These are phyloP conservation scores for Globisporangium radiosum DNA, from an alignment of 352 stramenopile species.

Conservation along the genomic window DNA sequence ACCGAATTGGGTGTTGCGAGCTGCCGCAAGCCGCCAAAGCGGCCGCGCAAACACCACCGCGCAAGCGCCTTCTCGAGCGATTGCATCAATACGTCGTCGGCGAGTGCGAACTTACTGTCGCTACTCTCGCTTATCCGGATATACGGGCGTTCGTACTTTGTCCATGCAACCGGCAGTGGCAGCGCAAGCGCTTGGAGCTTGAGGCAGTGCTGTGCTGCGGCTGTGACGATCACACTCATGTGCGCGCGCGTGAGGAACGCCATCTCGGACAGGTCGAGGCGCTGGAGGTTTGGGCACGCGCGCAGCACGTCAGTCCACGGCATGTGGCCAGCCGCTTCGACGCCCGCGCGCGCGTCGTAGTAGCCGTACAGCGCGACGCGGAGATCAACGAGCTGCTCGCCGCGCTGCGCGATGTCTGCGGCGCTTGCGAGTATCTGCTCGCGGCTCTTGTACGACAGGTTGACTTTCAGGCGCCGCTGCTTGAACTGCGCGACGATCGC, in stretches of 20 bases:
- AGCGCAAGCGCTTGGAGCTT: conserved; percentile 39
- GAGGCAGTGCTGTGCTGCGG: conserved; percentile 29
- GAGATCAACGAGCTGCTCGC: conserved; percentile 28
- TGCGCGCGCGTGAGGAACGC: conserved; percentile 37
- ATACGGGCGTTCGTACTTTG: conserved; percentile 21
- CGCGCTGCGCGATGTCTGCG: conserved; percentile 8
- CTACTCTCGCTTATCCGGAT: conserved; percentile 13
- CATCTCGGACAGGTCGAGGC: conserved; percentile 44
- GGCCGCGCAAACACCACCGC: conserved; percentile 29
- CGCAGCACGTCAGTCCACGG: conserved; percentile 33
- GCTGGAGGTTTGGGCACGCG: conserved; percentile 35
- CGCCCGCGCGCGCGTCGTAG: conserved; percentile 11
- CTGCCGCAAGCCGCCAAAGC: conserved; percentile 22
- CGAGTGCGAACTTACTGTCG: conserved; percentile 10
- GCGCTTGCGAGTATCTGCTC: conserved; percentile 21
- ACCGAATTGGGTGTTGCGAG: conserved; percentile 32
- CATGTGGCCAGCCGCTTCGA: conserved; percentile 20
- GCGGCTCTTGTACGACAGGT: conserved; percentile 37
- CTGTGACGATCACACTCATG: conserved; percentile 29
- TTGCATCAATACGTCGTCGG: conserved; percentile 21
- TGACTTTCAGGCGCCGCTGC: conserved; percentile 32
- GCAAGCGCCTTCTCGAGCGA: conserved; percentile 29
- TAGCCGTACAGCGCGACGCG: conserved; percentile 46
- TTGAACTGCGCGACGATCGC: conserved; percentile 38
- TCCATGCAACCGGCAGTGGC: conserved; percentile 35